Evolutionary conservation across 768 basidiomycete species (phyloP).

Genomic region (Lactifluus piperatus): DNA sequence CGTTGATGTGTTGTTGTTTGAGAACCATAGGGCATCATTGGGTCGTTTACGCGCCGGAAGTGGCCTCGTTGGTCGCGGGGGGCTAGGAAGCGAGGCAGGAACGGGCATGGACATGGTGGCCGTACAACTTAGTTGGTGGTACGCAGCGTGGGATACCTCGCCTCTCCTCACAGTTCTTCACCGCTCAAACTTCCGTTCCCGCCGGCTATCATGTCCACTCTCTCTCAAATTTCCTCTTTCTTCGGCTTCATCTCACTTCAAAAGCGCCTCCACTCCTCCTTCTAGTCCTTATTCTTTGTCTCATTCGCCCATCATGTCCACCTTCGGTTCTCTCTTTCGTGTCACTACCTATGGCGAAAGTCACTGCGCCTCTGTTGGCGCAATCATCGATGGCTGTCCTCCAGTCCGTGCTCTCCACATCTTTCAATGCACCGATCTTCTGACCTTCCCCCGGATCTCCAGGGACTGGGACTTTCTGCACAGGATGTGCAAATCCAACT

Average conservation of each 20-base stretch:
- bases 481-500: conserved; percentile 89
- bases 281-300: neutral
- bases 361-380: conserved; percentile 94
- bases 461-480: conserved; percentile 78
- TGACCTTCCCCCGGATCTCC: neutral
- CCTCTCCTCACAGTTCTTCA: neutral
- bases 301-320: conserved; percentile 59
- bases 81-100: conserved; percentile 3
- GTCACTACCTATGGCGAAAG: conserved; percentile 98
- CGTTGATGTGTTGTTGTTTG: conserved; percentile 24
- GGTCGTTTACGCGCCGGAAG: conserved; percentile 26
- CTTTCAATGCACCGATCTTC: neutral
- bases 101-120: conserved; percentile 8
- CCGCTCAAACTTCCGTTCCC: neutral
- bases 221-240: neutral
- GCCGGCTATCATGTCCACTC: neutral
- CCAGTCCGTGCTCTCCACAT: conserved; percentile 49
- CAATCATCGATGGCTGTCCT: conserved; percentile 95
- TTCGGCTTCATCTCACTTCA: neutral
- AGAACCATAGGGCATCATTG: conserved; percentile 51
- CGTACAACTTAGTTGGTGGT: neutral
- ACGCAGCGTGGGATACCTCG: conserved; percentile 16
- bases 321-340: conserved; percentile 84
- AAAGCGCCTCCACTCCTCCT: neutral
- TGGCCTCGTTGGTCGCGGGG: conserved; percentile 11